A percentile compares a stretch with the other conserved stretches of the same genome.
These are phyloP conservation scores for Guyanaporus albipodus DNA, from an alignment of 768 basidiomycete genomes.

Conservation along the genomic window DNA sequence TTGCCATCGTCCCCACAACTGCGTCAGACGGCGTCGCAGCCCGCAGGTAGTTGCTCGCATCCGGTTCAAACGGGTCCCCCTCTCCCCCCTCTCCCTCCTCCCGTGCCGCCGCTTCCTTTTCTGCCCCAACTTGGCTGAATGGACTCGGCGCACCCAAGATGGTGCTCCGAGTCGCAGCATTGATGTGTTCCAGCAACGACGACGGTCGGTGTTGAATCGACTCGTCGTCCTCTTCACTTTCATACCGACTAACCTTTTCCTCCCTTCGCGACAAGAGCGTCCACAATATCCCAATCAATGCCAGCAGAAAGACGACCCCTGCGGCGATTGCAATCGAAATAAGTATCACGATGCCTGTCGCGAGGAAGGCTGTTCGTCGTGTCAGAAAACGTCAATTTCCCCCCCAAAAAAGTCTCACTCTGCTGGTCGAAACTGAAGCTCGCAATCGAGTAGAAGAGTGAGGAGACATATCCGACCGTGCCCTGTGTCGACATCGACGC, in stretches of 20 bases:
- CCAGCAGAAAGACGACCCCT: constrained; percentile 86
- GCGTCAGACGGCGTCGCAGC: constrained; percentile 81
- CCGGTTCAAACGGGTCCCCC: constrained; percentile 59
- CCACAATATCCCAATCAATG: constrained; percentile 84
- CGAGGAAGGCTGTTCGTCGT: constrained; percentile 65
- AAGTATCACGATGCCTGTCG: constrained; percentile 89
- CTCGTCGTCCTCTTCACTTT: constrained; percentile 69
- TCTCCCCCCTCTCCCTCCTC: constrained; percentile 35
- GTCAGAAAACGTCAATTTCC: not conserved
- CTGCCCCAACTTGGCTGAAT: constrained; percentile 36
- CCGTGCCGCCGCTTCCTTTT: constrained; percentile 52
- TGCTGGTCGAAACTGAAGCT: constrained; percentile 70
- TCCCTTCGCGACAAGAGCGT: constrained; percentile 81
- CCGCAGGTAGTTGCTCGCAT: constrained; percentile 72
- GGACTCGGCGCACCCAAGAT: constrained; percentile 57
- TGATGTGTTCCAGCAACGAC: constrained; percentile 85
- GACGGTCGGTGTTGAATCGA: constrained; percentile 79
- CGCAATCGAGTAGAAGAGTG: constrained; percentile 79
- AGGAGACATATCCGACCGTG: constrained; percentile 62
- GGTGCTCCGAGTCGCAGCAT: constrained; percentile 81
- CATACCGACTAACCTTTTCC: constrained; percentile 63
- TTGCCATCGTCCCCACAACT: constrained; percentile 52
- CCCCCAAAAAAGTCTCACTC: constrained; percentile 44
- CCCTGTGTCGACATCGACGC: constrained; percentile 64
- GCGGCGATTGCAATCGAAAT: constrained; percentile 97